Evolutionary conservation across 1,284 basidiomycete genomes (phyloP), one percentile per base, ranked within the genome.

Genomic region (Ceratobasidium sp.): DNA sequence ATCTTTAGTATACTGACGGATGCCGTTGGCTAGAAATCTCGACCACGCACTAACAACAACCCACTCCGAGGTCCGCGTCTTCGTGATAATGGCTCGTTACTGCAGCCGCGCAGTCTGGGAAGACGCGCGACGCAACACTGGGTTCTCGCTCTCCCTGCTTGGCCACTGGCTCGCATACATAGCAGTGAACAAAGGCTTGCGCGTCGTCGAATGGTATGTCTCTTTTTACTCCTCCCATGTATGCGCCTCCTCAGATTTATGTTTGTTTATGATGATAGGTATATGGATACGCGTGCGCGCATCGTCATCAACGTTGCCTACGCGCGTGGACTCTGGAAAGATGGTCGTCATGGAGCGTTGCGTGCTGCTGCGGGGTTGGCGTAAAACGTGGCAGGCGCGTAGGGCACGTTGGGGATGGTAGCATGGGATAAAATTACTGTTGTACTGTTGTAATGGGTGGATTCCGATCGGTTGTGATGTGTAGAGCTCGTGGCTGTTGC

Each of bases 11-110:
- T 14, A 21, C 32, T 43, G 23, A 30, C 11, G 35, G 11, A 38
- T 32, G 9, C 30, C 26, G 67, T 41, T 6, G 18, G 62, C 23
- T 75, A 92, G 91, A 82, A 88, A 87, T 80, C 82, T 93, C 59
- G 91, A 93, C 77, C 83, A 89, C 80, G 87, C 90, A 11, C 82
- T 93, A 7, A 86, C 85, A 78, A 94, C 91, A 1, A 95, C 86
- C 18, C 76, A 78, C 75, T 55, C 77, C 74, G 49, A 92, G 87
- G 84, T 90, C 74, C 91, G 96, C 13, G 89, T 98, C 78, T 99
- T 98, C 81, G 81, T 98, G 47, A 93, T 98, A 74, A 92, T 93
- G 6, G 96, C 96, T 0, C 92, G 94, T 77, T 98, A 94, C 81
- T 98, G 97, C 80, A 87, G 91, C 58, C 85, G 84, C 23, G 89